Base-by-base conservation (phyloP, 805 yeast genomes). In the Tetrapisispora taiwanensis region DNA sequence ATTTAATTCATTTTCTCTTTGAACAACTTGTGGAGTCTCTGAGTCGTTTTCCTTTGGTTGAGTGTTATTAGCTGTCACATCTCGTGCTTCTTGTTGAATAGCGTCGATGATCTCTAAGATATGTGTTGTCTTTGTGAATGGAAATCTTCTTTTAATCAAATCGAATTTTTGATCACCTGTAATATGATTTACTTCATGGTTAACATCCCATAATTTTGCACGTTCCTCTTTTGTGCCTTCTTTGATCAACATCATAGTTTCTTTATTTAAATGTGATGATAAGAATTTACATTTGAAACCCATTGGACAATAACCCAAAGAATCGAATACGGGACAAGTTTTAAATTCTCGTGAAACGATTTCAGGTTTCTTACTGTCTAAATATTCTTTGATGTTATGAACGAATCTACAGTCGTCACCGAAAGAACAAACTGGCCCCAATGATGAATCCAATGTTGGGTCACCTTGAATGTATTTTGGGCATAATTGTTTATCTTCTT, bases 281-380 rank as follows among this genome's bases (percentile, higher is more conserved):
- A 92, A 72, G 86, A 95, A 92, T 55, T 96, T 76, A 67, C 99
- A 92, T 62, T 86, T 90, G 54, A 85, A 66, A 0, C 98, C 98
- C 48, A 83, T 75, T 4, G 95, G 95, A 70, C 99, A 92, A 56
- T 77, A 80, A 0, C 99, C 99, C 30, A 86, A 69, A 1, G 84
- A 81, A 30, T 68, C 69, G 58, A 68, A 88, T 3, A 86, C 95
- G 0, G 98, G 97, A 65, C 99, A 92, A 1, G 56, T 38, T 5
- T 32, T 37, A 43, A 55, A 62, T 18, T 38, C 45, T 2, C 46
- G 56, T 0, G 95, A 94, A 9, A 72, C 75, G 19, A 86, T 66
- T 59, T 92, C 97, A 0, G 65, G 71, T 1, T 78, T 82, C 61
- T 92, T 90, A 20, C 74, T 60, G 0, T 58, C 65, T 27, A 92